Conservation (phyloP, 208 protist species). For the Trichomonas tenax region DNA sequence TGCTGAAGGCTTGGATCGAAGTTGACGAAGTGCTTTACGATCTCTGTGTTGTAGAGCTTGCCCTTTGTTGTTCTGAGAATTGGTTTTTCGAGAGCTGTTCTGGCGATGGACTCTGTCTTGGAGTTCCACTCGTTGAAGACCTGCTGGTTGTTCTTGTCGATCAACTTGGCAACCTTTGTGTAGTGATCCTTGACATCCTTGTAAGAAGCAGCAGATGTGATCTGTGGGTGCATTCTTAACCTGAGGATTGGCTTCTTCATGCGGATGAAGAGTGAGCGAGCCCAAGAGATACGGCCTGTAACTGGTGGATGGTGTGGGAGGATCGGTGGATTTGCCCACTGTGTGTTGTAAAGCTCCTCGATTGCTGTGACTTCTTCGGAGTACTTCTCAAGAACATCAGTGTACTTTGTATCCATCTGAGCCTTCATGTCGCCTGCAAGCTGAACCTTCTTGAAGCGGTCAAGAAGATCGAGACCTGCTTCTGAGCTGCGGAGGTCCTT, state of each 20-base stretch:
- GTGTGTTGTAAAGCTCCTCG: background rate
- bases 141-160: background rate
- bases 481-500: slow-evolving; percentile 84
- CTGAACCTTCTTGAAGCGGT: slow-evolving; percentile 15
- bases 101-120: background rate
- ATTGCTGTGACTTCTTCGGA: slow-evolving; percentile 13
- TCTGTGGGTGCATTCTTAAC: background rate
- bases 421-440: background rate
- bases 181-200: slow-evolving; percentile 25
- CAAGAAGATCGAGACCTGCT: slow-evolving; percentile 28
- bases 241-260: slow-evolving; percentile 13
- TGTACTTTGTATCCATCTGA: slow-evolving; percentile 15
- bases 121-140: background rate
- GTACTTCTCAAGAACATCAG: slow-evolving; percentile 16
- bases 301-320: slow-evolving; percentile 2
- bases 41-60: background rate
- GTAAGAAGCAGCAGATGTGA: background rate
- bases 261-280: background rate
- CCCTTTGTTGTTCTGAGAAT: background rate
- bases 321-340: slow-evolving; percentile 1
- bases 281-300: slow-evolving; percentile 17
- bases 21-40: background rate
- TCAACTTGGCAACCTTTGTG: background rate
- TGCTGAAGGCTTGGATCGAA: slow-evolving; percentile 1
- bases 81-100: background rate